phyloP scores from a whole-genome alignment of 2,329 filamentous ascomycete species.

The Periconia sp. region DNA sequence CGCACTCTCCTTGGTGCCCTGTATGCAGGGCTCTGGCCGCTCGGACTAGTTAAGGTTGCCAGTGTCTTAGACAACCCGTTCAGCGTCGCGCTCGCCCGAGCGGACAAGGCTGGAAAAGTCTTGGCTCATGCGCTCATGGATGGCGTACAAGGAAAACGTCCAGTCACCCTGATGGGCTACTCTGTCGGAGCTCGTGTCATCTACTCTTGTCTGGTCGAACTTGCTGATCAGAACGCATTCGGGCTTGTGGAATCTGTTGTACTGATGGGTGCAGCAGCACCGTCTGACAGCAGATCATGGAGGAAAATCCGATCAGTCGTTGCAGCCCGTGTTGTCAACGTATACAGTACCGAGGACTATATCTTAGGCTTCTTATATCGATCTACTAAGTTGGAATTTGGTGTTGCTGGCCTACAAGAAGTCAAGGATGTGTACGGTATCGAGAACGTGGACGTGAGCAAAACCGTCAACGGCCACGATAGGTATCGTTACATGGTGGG shows the following conservation, averaged over 20 bases:
- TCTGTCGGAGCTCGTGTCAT: conserved; percentile 81
- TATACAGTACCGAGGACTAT: conserved; percentile 85
- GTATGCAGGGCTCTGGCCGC: conserved; percentile 54
- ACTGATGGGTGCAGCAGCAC: conserved; percentile 79
- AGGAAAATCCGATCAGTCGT: conserved; percentile 77
- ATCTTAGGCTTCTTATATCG: conserved; percentile 86
- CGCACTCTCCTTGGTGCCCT: conserved; percentile 55
- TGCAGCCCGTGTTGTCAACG: conserved; percentile 80
- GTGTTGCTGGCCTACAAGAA: conserved; percentile 80
- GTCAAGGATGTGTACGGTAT: conserved; percentile 71
- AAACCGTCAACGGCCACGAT: conserved; percentile 56
- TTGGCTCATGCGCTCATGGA: conserved; percentile 82
- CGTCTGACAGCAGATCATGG: conserved; percentile 75
- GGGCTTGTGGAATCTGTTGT: conserved; percentile 83
- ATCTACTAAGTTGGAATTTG: conserved; percentile 78
- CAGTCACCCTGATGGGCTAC: conserved; percentile 81
- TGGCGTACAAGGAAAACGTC: conserved; percentile 77
- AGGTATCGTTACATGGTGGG: conserved; percentile 57
- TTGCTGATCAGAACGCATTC: conserved; percentile 79
- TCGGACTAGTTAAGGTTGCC: conserved; percentile 52
- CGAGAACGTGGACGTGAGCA: conserved; percentile 58
- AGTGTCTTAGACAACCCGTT: conserved; percentile 81
- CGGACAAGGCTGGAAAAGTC: conserved; percentile 79
- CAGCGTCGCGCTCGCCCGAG: conserved; percentile 73
- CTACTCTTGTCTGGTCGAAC: conserved; percentile 75